Evolutionary conservation across 1,284 basidiomycete genomes (phyloP).

Genomic region (Coniophora puteana): DNA sequence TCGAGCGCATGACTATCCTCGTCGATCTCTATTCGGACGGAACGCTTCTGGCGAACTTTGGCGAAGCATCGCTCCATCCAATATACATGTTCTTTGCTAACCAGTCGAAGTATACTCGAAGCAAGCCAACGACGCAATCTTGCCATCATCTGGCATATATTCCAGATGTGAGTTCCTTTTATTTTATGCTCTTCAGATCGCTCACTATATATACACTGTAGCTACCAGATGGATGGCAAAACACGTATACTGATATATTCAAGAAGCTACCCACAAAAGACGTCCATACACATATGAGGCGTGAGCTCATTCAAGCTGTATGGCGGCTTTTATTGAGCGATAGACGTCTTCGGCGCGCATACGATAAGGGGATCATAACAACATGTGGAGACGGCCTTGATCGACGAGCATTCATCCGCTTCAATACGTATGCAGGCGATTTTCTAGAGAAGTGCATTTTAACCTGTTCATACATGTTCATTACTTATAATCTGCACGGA

Average conservation of each 20-base stretch:
- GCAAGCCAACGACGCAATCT: constrained; percentile 7
- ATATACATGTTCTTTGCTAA: constrained; percentile 21
- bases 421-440: constrained; percentile 31
- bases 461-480: no score
- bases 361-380: constrained; percentile 26
- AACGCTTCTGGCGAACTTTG: constrained; percentile 20
- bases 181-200: background rate
- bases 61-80: constrained; percentile 19
- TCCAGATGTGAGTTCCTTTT: constrained; percentile 20
- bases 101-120: constrained; percentile 17
- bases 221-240: constrained; percentile 22
- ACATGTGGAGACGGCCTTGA: constrained; percentile 22
- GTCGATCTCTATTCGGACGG: constrained; percentile 27
- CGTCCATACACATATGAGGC: constrained; percentile 20
- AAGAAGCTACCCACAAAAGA: constrained; percentile 1
- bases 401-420: constrained; percentile 21
- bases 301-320: constrained; percentile 25
- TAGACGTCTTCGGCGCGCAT: constrained; percentile 24
- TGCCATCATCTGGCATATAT: constrained; percentile 26
- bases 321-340: constrained; percentile 24
- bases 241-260: constrained; percentile 11
- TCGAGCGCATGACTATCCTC: constrained; percentile 17
- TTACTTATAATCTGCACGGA: no score
- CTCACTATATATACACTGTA: constrained; percentile 5
- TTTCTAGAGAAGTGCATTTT: constrained; percentile 31